Conservation (phyloP, 441 rosid genomes). For the Hura crepitans region DNA sequence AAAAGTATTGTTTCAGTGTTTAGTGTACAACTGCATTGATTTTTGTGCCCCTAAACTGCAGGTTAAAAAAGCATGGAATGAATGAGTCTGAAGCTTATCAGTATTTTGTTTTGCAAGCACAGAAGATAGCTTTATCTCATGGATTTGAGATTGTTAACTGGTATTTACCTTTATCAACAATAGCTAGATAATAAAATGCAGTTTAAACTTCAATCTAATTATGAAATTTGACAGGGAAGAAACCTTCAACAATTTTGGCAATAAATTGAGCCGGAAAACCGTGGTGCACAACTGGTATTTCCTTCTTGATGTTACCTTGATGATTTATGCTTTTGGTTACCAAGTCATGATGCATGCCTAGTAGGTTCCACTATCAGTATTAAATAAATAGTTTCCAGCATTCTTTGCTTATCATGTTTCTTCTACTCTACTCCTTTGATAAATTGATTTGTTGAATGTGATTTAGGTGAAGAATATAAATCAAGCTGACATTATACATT, state of each 20-base stretch:
- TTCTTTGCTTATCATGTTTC: not conserved
- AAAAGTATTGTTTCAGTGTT: not conserved
- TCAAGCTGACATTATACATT: not conserved
- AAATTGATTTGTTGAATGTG: not conserved
- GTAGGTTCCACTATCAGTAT: not conserved
- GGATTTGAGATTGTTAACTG: constrained; percentile 68
- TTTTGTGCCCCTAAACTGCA: constrained; percentile 19
- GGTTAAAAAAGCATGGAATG: constrained; percentile 45
- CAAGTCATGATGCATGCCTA: not conserved
- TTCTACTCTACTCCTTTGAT: not conserved
- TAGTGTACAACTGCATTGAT: not conserved
- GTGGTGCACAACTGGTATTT: constrained; percentile 71
- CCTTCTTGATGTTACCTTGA: not conserved
- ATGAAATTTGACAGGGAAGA: constrained; percentile 58
- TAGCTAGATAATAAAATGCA: not conserved
- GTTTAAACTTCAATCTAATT: constrained; percentile 12
- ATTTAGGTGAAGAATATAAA: not conserved
- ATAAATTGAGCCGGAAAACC: constrained; percentile 53
- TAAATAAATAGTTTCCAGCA: not conserved
- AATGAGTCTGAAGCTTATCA: constrained; percentile 54
- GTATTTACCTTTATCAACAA: constrained; percentile 29
- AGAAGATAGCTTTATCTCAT: constrained; percentile 53
- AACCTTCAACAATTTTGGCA: constrained; percentile 65
- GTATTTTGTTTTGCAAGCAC: constrained; percentile 61
- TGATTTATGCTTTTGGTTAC: not conserved